Evolutionary conservation across 306 rosid genomes (phyloP).

Genomic region (Spatholobus suberectus): DNA sequence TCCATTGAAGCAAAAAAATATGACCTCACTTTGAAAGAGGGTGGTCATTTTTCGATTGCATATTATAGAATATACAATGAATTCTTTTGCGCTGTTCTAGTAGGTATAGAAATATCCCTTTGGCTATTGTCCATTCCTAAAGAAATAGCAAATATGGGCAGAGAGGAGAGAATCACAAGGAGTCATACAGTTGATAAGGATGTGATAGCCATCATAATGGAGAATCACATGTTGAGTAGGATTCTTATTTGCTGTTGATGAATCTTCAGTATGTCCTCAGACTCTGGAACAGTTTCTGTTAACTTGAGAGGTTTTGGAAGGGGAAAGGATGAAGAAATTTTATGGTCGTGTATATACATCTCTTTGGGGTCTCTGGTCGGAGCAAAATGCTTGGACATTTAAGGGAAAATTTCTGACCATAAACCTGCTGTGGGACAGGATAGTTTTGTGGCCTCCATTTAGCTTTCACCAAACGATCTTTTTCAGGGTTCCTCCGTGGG

Average conservation of each 20-base stretch:
- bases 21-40: conserved; percentile 6
- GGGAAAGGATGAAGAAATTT: background rate
- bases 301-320: background rate
- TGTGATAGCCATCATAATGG: background rate
- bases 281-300: background rate
- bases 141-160: background rate
- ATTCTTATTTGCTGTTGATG: background rate
- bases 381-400: background rate
- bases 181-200: background rate
- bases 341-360: background rate
- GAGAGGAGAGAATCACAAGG: background rate
- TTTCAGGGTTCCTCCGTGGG: background rate
- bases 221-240: too few relatives aligned
- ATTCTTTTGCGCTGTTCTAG: background rate
- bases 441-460: background rate
- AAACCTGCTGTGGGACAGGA: background rate
- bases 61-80: background rate
- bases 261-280: background rate
- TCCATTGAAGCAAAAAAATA: background rate
- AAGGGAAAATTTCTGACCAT: background rate
- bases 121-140: background rate
- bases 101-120: conserved; percentile 4
- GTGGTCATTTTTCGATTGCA: background rate
- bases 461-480: background rate
- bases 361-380: background rate